phyloP scores from a whole-genome alignment of 2,329 filamentous ascomycete species.

The Sordariomycetes sp. region DNA sequence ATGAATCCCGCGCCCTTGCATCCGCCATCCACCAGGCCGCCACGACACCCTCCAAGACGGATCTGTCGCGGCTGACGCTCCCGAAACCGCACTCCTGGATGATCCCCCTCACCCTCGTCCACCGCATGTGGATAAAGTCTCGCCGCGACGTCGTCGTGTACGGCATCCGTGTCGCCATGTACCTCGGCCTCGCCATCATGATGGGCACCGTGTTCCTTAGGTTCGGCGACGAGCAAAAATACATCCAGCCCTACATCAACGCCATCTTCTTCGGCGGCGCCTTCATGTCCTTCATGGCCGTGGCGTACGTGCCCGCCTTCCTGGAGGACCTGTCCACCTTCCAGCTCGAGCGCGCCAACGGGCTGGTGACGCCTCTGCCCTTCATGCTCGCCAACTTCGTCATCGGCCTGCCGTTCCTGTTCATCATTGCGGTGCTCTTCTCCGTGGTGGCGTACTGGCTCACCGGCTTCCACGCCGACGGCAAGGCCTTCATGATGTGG shows the following conservation, averaged over 20 bases:
- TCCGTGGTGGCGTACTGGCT: constrained; percentile 73
- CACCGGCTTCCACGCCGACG: constrained; percentile 60
- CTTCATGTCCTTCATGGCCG: constrained; percentile 74
- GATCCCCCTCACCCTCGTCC: constrained; percentile 57
- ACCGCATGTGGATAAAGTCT: constrained; percentile 74
- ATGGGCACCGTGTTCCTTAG: constrained; percentile 85
- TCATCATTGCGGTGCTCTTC: constrained; percentile 69
- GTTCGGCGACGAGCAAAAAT: constrained; percentile 55
- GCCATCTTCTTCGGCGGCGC: constrained; percentile 69
- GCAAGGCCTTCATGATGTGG: constrained; percentile 63
- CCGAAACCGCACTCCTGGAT: constrained; percentile 33
- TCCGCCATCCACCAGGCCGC: constrained; percentile 8
- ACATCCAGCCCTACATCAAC: constrained; percentile 76
- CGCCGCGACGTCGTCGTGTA: constrained; percentile 80
- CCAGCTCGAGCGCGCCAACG: constrained; percentile 72
- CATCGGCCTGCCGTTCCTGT: constrained; percentile 73
- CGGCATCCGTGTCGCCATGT: constrained; percentile 76
- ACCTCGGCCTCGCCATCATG: constrained; percentile 65
- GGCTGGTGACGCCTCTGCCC: constrained; percentile 64
- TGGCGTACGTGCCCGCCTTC: constrained; percentile 78
- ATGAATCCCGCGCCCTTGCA: constrained; percentile 9
- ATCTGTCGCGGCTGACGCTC: constrained; percentile 7
- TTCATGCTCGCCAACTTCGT: constrained; percentile 75
- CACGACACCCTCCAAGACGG: neutral
- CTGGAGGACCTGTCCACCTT: constrained; percentile 69